These are phyloP conservation scores for Penicillium digitatum DNA, from an alignment of 2,329 filamentous ascomycete species.

Conservation along the genomic window DNA sequence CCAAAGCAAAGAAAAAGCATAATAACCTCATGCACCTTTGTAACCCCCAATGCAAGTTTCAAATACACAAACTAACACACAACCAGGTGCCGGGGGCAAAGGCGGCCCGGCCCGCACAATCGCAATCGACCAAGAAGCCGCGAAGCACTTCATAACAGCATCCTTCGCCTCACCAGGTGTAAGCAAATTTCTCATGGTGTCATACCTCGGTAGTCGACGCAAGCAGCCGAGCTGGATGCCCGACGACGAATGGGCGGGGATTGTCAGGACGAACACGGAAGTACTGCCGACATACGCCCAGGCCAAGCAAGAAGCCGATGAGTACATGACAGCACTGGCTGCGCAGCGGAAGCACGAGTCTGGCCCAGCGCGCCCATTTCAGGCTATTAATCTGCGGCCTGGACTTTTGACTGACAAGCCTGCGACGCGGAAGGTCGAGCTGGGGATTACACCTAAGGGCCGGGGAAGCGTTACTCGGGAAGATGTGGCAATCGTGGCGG, in stretches of 20 bases:
- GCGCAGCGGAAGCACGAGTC: conserved; percentile 31
- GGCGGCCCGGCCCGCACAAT: conserved; percentile 50
- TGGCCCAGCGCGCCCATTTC: conserved; percentile 31
- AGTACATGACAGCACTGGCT: conserved; percentile 50
- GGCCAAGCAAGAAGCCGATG: conserved; percentile 55
- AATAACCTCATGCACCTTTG: background rate
- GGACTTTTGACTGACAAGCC: conserved; percentile 48
- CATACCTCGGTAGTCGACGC: conserved; percentile 51
- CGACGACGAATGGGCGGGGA: conserved; percentile 45
- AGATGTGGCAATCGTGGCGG: conserved; percentile 52
- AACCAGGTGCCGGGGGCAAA: conserved; percentile 53
- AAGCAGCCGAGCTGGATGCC: conserved; percentile 50
- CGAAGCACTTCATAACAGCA: conserved; percentile 52
- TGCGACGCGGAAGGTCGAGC: conserved; percentile 45
- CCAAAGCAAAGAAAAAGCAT: background rate
- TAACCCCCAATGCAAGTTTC: background rate
- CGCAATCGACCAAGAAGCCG: conserved; percentile 53
- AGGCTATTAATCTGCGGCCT: conserved; percentile 51
- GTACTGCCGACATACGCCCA: conserved; percentile 51
- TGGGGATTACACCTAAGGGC: conserved; percentile 47
- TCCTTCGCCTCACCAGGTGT: conserved; percentile 45
- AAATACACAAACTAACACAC: background rate
- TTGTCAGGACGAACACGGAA: conserved; percentile 48
- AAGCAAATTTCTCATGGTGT: conserved; percentile 54
- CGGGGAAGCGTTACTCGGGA: conserved; percentile 46